Base-by-base conservation (phyloP, 768 basidiomycete species). In the Chalciporus piperatus region DNA sequence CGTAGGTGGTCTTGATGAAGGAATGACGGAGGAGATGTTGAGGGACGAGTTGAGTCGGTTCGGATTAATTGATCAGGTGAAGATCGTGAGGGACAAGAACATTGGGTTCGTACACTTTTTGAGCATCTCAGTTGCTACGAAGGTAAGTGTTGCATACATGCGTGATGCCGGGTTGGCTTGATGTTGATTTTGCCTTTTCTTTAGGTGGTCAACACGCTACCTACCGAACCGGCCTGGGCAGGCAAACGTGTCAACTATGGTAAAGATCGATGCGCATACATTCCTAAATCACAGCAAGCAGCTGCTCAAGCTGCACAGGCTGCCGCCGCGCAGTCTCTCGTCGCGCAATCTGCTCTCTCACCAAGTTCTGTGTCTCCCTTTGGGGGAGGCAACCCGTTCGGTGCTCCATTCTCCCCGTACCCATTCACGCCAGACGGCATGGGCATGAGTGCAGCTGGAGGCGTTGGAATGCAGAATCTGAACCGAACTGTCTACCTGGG, bases 91-190 rank as follows among this genome's bases (percentile, higher is more conserved):
- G 55, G 97, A 99, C 76, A 98, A 98, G 80, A 97, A 97, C 64
- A 98, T 98, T 51, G 97, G 95, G 3, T 99, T 99, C 68, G 94
- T 99, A 17, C 97, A 99, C 72, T 98, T 98, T 76, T 75, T 99
- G 64, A 92, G 89, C 68, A 97, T 99, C 67, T 81, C 89, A 19
- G 83, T 91, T 38, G 97, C 97, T 14, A 95, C 89, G 58, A 98
- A 98, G 89, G 92, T 92, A 48, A 9, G 78, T 70, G 16, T 1
- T 16, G 25, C 33, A 9, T 52, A 23, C 55, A 45, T 56, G 38
- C 41, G 23, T 6, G 4, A 20, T 12, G 4, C 8, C 30, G 12
- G n/a, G 28, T 49, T 27, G 27, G 50, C 12, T 51, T 45, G 41
- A 46, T 49, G 46, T 54, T 40, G 38, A 35, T 42, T 5, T n/a